Conservation (phyloP, 495 filamentous ascomycete species). For the Penicillium alfredii region DNA sequence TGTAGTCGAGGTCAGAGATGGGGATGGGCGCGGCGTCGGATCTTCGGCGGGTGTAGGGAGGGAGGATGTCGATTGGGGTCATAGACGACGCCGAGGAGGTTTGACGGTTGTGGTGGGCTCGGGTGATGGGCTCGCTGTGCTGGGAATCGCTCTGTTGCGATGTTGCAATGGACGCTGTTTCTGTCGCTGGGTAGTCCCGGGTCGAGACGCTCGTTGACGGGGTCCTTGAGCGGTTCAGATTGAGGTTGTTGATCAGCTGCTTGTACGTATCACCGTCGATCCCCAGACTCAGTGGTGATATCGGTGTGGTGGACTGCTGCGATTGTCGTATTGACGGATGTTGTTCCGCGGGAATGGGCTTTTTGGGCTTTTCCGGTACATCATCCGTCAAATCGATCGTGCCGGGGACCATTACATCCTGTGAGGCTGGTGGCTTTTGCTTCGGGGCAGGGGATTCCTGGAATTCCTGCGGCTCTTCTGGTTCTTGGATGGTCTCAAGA, state of each 20-base stretch:
- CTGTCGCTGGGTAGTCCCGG: neutral
- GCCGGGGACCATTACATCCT: slow-evolving; percentile 5
- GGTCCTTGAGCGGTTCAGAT: too few species aligned
- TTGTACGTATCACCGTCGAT: slow-evolving; percentile 6
- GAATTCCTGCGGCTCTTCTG: too few species aligned
- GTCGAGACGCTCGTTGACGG: neutral
- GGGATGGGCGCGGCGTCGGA: slow-evolving; percentile 12
- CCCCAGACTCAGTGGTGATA: slow-evolving; percentile 1
- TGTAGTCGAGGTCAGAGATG: slow-evolving; percentile 2
- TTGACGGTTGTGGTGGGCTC: too few species aligned
- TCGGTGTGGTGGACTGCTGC: too few species aligned
- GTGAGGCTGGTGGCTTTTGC: neutral
- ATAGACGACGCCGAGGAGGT: too few species aligned
- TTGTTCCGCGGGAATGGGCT: too few species aligned
- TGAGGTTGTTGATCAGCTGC: neutral
- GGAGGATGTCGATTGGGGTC: slow-evolving; percentile 5
- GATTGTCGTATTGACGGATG: too few species aligned
- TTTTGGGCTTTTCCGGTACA: neutral
- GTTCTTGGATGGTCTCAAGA: neutral
- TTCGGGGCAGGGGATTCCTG: neutral
- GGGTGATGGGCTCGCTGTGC: slow-evolving; percentile 1
- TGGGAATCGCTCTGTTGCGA: slow-evolving; percentile 3
- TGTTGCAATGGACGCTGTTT: neutral
- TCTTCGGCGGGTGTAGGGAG: slow-evolving; percentile 2
- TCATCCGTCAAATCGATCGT: slow-evolving; percentile 1